Conservation (phyloP, 345 rosid genomes). For the Camelina hispida region DNA sequence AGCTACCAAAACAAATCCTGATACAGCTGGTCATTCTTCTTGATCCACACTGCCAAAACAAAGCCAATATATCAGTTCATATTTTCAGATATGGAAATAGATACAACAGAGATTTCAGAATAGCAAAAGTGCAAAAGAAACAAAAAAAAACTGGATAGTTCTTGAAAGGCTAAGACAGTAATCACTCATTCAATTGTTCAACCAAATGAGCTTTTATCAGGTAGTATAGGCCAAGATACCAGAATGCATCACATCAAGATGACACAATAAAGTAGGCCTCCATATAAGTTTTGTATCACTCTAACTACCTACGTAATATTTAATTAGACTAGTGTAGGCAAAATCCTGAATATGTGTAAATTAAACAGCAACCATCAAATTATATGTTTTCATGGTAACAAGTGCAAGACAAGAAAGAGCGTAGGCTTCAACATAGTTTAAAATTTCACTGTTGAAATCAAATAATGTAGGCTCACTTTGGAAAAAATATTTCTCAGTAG, state of each 20-base stretch:
- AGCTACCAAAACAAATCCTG: neutral
- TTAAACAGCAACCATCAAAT: neutral
- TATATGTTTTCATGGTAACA: neutral
- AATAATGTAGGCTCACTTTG: neutral
- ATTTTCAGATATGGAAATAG: no score
- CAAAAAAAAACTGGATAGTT: neutral
- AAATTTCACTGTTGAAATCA: neutral
- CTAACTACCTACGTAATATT: neutral
- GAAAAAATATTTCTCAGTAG: neutral
- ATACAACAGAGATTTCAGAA: no score
- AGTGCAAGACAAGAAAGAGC: neutral
- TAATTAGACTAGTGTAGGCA: neutral
- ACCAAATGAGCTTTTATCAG: neutral
- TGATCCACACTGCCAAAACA: conserved; percentile 74
- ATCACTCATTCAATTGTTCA: neutral
- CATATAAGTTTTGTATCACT: neutral
- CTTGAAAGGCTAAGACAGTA: neutral
- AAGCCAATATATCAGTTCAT: neutral
- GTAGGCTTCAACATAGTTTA: neutral
- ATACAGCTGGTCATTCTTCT: conserved; percentile 28
- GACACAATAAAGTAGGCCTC: neutral
- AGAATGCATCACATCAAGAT: neutral
- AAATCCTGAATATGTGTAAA: neutral
- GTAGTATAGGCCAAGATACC: neutral
- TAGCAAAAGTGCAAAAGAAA: neutral